A percentile compares a stretch with the other conserved stretches of the same genome.
Conservation (phyloP, 441 rosid species). For the Adansonia gregorii region DNA sequence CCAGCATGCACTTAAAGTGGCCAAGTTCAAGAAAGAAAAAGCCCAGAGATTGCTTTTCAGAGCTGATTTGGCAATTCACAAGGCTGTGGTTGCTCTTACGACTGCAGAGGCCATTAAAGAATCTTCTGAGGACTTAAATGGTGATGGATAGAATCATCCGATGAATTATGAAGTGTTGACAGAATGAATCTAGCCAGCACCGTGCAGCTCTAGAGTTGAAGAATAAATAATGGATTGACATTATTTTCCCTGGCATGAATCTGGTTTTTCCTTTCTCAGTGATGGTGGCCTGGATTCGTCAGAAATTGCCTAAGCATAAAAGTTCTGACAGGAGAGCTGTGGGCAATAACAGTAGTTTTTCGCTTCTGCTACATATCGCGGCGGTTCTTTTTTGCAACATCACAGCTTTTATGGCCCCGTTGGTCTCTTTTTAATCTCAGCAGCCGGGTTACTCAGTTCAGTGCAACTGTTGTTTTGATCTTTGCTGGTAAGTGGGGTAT, state of each 20-base stretch:
- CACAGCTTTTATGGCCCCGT: slow-evolving; percentile 27
- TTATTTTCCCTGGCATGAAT: slow-evolving; percentile 26
- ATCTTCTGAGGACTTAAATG: slow-evolving; percentile 45
- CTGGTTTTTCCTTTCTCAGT: slow-evolving; percentile 17
- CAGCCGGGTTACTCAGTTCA: slow-evolving; percentile 39
- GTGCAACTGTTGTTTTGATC: slow-evolving; percentile 30
- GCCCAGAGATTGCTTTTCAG: slow-evolving; percentile 50
- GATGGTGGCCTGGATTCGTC: slow-evolving; percentile 19
- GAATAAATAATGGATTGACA: background rate
- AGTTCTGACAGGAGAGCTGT: slow-evolving; percentile 23
- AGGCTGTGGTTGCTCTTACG: slow-evolving; percentile 83
- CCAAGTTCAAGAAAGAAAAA: slow-evolving; percentile 59
- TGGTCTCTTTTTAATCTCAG: slow-evolving; percentile 21
- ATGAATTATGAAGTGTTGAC: slow-evolving; percentile 13
- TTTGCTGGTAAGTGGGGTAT: slow-evolving; percentile 45
- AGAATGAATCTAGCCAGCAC: slow-evolving; percentile 29
- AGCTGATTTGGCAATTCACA: slow-evolving; percentile 90
- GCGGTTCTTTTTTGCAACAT: slow-evolving; percentile 32
- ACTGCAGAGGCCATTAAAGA: slow-evolving; percentile 83
- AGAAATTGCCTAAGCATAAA: slow-evolving; percentile 12
- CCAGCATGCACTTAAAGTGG: slow-evolving; percentile 58
- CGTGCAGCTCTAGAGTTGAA: slow-evolving; percentile 8
- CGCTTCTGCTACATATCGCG: slow-evolving; percentile 34
- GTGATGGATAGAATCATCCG: slow-evolving; percentile 16
- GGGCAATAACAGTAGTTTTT: slow-evolving; percentile 25